These are phyloP conservation scores for Paulownia fortunei DNA, from an alignment of 257 asterid genomes.

Conservation along the genomic window DNA sequence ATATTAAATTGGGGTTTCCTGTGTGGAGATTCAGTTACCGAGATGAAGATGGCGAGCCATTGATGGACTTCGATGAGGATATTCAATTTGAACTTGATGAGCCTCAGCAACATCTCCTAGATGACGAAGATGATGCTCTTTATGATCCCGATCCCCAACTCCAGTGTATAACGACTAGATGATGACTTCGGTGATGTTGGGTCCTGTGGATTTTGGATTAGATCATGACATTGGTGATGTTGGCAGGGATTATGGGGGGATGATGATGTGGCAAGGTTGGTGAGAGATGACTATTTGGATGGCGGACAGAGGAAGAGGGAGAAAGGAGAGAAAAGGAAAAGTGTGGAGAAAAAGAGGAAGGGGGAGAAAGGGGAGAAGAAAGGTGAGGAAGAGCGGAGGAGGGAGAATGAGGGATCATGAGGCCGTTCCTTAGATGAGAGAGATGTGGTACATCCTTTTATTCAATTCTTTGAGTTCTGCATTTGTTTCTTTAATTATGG, in stretches of 20 bases:
- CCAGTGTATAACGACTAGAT: conserved; percentile 63
- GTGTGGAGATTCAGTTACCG: conserved; percentile 56
- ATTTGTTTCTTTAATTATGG: background rate
- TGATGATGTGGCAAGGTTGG: conserved; percentile 52
- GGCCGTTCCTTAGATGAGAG: conserved; percentile 89
- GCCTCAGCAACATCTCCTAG: conserved; percentile 52
- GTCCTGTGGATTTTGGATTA: conserved; percentile 54
- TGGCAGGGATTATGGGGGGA: conserved; percentile 36
- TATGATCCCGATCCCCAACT: conserved; percentile 62
- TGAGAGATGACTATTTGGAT: conserved; percentile 63
- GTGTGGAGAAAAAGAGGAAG: conserved; percentile 55
- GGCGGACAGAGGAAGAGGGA: conserved; percentile 54
- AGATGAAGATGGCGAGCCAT: conserved; percentile 95
- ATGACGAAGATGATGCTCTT: conserved; percentile 43
- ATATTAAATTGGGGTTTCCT: conserved; percentile 13
- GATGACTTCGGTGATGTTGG: no score
- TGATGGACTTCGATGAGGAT: conserved; percentile 85
- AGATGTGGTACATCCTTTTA: conserved; percentile 85
- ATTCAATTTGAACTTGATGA: conserved; percentile 68
- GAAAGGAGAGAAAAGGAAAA: conserved; percentile 53
- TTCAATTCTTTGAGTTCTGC: conserved; percentile 42
- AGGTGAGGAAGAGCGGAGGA: conserved; percentile 58
- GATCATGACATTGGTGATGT: conserved; percentile 59
- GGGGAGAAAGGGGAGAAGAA: conserved; percentile 64
- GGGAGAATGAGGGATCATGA: conserved; percentile 67